These are phyloP conservation scores for Candida glucosophila DNA, from an alignment of 1,139 yeast genomes.

Conservation along the genomic window DNA sequence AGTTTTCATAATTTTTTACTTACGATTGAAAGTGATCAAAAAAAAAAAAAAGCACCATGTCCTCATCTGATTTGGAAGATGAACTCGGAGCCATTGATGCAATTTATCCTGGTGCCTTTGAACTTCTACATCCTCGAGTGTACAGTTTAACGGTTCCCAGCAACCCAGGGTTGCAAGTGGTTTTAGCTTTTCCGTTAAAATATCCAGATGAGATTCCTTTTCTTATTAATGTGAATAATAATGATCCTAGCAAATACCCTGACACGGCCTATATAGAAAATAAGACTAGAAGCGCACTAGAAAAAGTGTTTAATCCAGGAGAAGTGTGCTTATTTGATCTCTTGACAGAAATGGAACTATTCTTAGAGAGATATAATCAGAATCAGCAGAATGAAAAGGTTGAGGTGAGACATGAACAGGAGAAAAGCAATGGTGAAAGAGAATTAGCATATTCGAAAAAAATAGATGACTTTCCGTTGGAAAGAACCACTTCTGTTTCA, in stretches of 20 bases:
- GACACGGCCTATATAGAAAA: conserved; percentile 38
- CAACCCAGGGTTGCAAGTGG: conserved; percentile 47
- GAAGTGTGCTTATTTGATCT: conserved; percentile 77
- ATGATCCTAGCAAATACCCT: conserved; percentile 20
- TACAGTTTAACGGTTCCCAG: conserved; percentile 57
- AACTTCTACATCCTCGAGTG: conserved; percentile 23
- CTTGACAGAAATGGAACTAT: conserved; percentile 53
- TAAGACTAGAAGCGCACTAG: conserved; percentile 41
- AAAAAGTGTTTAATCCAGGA: conserved; percentile 42
- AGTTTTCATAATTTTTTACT: neutral
- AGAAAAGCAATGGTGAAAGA: neutral
- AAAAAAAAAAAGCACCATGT: conserved; percentile 13
- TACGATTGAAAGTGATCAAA: conserved; percentile 1
- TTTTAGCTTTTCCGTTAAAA: conserved; percentile 56
- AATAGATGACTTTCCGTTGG: too few species aligned
- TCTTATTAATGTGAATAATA: conserved; percentile 40
- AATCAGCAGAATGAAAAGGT: neutral
- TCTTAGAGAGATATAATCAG: conserved; percentile 26
- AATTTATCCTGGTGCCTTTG: conserved; percentile 62
- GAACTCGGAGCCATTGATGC: conserved; percentile 83
- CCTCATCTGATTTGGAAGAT: conserved; percentile 56
- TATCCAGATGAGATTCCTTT: conserved; percentile 66
- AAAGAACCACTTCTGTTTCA: too few species aligned
- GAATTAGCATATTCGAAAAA: too few species aligned
- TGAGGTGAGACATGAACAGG: too few species aligned